phyloP scores from a whole-genome alignment of 2,329 filamentous ascomycete species.

The Exophiala dermatitidis region DNA sequence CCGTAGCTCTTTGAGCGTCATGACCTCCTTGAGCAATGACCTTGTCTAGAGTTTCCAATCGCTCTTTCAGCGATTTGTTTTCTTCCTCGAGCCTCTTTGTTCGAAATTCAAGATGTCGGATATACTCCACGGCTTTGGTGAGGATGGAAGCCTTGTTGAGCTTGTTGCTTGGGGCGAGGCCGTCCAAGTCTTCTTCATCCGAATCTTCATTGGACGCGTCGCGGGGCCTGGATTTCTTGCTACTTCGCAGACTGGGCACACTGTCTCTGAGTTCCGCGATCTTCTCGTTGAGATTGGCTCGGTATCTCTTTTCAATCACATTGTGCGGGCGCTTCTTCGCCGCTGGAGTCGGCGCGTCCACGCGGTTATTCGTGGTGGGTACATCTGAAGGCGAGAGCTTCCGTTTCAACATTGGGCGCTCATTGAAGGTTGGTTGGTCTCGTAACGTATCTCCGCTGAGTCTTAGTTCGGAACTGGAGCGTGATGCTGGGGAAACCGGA shows the following conservation, averaged over 20 bases:
- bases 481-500: slow-evolving; percentile 25
- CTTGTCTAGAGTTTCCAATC: slow-evolving; percentile 72
- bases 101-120: slow-evolving; percentile 83
- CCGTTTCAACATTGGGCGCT: slow-evolving; percentile 50
- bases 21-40: slow-evolving; percentile 42
- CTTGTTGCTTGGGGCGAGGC: slow-evolving; percentile 81
- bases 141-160: slow-evolving; percentile 96
- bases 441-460: slow-evolving; percentile 27
- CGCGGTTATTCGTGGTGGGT: slow-evolving; percentile 54
- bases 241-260: slow-evolving; percentile 80
- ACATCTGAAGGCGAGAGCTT: slow-evolving; percentile 57
- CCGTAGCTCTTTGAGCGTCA: slow-evolving; percentile 23
- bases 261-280: slow-evolving; percentile 87
- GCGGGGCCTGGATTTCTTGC: slow-evolving; percentile 59
- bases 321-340: slow-evolving; percentile 94
- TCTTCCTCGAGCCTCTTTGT: slow-evolving; percentile 77
- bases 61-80: slow-evolving; percentile 68
- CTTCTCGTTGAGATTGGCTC: slow-evolving; percentile 94
- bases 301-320: slow-evolving; percentile 95
- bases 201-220: slow-evolving; percentile 54
- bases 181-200: slow-evolving; percentile 71
- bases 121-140: slow-evolving; percentile 94
- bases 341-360: slow-evolving; percentile 48
- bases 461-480: slow-evolving; percentile 21
- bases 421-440: slow-evolving; percentile 12